A percentile compares a stretch with the other conserved stretches of the same genome.
phyloP scores from a whole-genome alignment of 1,284 basidiomycete genomes.

The Volvariella volvacea region DNA sequence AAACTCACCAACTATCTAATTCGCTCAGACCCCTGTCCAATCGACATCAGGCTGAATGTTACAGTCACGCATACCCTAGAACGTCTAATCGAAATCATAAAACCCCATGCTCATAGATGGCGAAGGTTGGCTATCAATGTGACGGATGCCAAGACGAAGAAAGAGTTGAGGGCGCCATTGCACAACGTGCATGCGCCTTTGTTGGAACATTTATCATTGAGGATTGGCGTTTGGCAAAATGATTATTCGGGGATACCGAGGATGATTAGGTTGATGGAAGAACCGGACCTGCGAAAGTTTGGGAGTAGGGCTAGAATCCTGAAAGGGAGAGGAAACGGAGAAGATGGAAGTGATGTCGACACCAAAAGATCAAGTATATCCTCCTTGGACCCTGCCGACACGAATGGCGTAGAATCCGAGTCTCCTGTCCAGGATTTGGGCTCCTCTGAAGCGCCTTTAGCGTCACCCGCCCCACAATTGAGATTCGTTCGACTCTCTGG shows the following conservation, averaged over 20 bases:
- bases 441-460: too few relatives aligned
- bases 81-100: slow-evolving; percentile 19
- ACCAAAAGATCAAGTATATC: too few relatives aligned
- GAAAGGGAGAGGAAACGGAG: too few relatives aligned
- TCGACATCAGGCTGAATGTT: slow-evolving; percentile 26
- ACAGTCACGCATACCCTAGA: slow-evolving; percentile 14
- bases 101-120: slow-evolving; percentile 28
- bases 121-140: slow-evolving; percentile 22
- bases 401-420: too few relatives aligned
- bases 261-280: too few relatives aligned
- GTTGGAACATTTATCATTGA: slow-evolving; percentile 31
- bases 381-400: too few relatives aligned
- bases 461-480: slow-evolving; percentile 19
- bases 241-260: too few relatives aligned
- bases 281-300: too few relatives aligned
- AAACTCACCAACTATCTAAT: slow-evolving; percentile 23
- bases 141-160: too few relatives aligned
- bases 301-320: too few relatives aligned
- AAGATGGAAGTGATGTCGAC: too few relatives aligned
- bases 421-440: too few relatives aligned
- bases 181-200: slow-evolving; percentile 19
- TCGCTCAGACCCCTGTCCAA: slow-evolving; percentile 25
- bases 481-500: slow-evolving; percentile 32
- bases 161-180: slow-evolving; percentile 11
- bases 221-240: slow-evolving; percentile 10